Evolutionary conservation across 495 filamentous ascomycete genomes (phyloP), one percentile per base, ranked within the genome.

Genomic region (Neurospora intermedia): DNA sequence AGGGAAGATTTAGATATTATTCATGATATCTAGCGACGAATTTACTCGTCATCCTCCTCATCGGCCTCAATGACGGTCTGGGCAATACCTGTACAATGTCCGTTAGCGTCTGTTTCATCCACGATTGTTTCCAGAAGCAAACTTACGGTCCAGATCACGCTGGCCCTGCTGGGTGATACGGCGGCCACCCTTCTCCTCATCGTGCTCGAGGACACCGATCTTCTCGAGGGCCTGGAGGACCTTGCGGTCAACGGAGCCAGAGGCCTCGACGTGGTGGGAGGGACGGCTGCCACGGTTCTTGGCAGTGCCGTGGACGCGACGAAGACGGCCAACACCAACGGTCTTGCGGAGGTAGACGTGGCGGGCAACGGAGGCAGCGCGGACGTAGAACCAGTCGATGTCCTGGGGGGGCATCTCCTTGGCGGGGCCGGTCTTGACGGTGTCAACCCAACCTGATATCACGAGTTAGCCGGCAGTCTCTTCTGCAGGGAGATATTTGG

Each of bases 291-390:
- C 96, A 81, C 96, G 94, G 90, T 99, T 99, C 90, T 97, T 97
- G 86, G 91, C 91, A 75, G 88, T 92, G 81, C 96, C 96, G 87
- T 99, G 96, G 73, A 93, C 92, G 78, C 78, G 80, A 76, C 86
- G 83, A 77, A 97, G 88, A 79, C 94, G 92, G 82, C 93, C 93
- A 74, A 99, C 94, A 88, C 96, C 96, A 81, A 99, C 94, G 80
- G 94, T 97, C 88, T 98, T 98, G 85, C 96, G 91, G 84, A 99
- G 89, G 88, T 99, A 99, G 88, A 98, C 89, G 87, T 99, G 96
- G 81, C 96, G 96, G 78, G 96, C 96, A 82, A 98, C 90, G 78
- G 94, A 87, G 78, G 96, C 96, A 81, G 95, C 94, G 81, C 96
- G 95, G 84, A 97, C 88, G 91, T 98, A 99, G 91, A 93, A 99